A percentile compares a stretch with the other conserved stretches of the same genome.
phyloP scores from a whole-genome alignment of 257 asterid species.

The Fraxinus cuspidata region DNA sequence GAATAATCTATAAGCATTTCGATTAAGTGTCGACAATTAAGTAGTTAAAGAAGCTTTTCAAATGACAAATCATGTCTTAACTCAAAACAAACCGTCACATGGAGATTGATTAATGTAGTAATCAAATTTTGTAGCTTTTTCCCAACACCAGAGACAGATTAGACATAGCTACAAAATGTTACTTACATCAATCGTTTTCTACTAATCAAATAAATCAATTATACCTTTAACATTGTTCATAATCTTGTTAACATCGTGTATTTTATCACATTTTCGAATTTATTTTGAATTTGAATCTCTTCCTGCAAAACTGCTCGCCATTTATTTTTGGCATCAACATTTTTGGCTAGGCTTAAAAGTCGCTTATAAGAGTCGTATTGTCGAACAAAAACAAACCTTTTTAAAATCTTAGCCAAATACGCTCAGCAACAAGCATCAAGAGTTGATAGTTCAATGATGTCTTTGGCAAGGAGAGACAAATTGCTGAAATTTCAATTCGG shows the following conservation, averaged over 20 bases:
- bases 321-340: too few species aligned
- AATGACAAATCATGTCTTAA: conserved; percentile 31
- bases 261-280: background rate
- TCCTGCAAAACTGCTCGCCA: too few species aligned
- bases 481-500: background rate
- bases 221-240: background rate
- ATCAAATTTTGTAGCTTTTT: conserved; percentile 4
- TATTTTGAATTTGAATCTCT: too few species aligned
- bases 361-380: too few species aligned
- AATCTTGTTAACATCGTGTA: background rate
- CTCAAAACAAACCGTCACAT: conserved; percentile 36
- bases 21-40: background rate
- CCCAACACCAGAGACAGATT: background rate
- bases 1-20: background rate
- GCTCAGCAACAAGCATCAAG: background rate
- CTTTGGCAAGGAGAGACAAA: background rate
- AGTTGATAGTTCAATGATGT: background rate
- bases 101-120: conserved; percentile 19
- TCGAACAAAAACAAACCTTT: background rate
- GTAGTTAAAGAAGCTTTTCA: conserved; percentile 38
- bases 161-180: background rate
- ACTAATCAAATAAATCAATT: background rate
- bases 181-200: background rate
- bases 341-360: too few species aligned
- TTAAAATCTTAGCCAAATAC: background rate